phyloP scores from a whole-genome alignment of 306 rosid genomes.

The Hippophae gyantsensis region DNA sequence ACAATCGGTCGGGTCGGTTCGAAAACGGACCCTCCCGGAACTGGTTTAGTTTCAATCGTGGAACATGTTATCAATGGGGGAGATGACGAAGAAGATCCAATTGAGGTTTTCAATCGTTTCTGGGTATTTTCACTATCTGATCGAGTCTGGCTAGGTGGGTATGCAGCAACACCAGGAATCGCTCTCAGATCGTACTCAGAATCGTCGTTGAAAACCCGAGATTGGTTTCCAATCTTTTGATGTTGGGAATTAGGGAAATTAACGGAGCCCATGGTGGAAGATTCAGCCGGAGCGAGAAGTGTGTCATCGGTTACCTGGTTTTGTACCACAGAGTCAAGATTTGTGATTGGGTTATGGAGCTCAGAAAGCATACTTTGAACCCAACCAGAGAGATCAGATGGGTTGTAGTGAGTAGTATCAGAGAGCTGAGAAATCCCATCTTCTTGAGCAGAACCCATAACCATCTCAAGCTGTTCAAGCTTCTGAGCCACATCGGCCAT shows the following conservation, averaged over 20 bases:
- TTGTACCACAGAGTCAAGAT: slow-evolving; percentile 26
- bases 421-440: slow-evolving; percentile 41
- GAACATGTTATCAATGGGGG: slow-evolving; percentile 12
- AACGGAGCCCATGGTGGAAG: slow-evolving; percentile 45
- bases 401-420: slow-evolving; percentile 62
- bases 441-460: slow-evolving; percentile 47
- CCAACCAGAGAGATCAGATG: slow-evolving; percentile 74
- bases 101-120: slow-evolving; percentile 39
- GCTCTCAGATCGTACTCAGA: slow-evolving; percentile 68
- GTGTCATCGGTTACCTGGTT: slow-evolving; percentile 22
- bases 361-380: slow-evolving; percentile 55
- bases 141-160: slow-evolving; percentile 7
- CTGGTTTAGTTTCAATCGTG: not conserved
- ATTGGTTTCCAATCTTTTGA: not conserved
- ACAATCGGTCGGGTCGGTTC: slow-evolving; percentile 45
- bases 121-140: slow-evolving; percentile 12
- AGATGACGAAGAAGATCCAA: slow-evolving; percentile 10
- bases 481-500: slow-evolving; percentile 87
- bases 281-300: slow-evolving; percentile 39
- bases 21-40: not conserved
- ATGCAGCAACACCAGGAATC: slow-evolving; percentile 61
- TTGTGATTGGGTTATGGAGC: slow-evolving; percentile 30
- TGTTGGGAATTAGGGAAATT: slow-evolving; percentile 26
- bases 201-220: slow-evolving; percentile 31
- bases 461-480: slow-evolving; percentile 68